Evolutionary conservation across 495 filamentous ascomycete genomes (phyloP), one percentile per base, ranked within the genome.

Genomic region (Hyaloscypha variabilis): DNA sequence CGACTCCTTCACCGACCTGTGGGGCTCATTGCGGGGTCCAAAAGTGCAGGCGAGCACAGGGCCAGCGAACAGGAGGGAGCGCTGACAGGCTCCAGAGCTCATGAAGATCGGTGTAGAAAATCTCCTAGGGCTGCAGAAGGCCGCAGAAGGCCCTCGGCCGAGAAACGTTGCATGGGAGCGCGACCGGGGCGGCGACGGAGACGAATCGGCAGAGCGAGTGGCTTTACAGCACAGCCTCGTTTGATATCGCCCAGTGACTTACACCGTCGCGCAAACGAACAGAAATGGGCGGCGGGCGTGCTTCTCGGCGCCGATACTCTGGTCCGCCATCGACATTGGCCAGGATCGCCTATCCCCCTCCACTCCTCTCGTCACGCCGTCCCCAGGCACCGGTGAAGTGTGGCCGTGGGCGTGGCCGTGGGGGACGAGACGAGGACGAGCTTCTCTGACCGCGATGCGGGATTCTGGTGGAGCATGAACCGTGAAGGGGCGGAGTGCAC

Each of bases 111-210:
- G 57, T 59, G 57, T 23, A 34, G 23, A 25, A 28, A 30, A n/a
- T 24, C 19, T 46, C 28, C 5, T 59, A 59, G 29, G 57, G 57
- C 57, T 59, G 57, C 57, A 59, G 57, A n/a, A n/a, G n/a, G n/a
- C n/a, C n/a, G n/a, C n/a, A n/a, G n/a, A n/a, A n/a, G n/a, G n/a
- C n/a, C n/a, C 57, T n/a, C 34, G 2, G 56, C n/a, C 34, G 57
- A 28, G 30, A 11, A 25, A 6, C 28, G 54, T 29, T 57, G 29
- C 19, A 57, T 21, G 6, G 25, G n/a, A 2, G 23, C 31, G 26
- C 8, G 49, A 51, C 10, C 19, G 23, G 19, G 19, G n/a, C 6
- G 3, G 49, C n/a, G n/a, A n/a, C 49, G n/a, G 25, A 54, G 51
- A 17, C 51, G 23, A 25, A 54, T 54, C 51, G 51, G 31, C 28